Base-by-base conservation (phyloP, 768 basidiomycete genomes). In the Boletus reticuloceps region DNA sequence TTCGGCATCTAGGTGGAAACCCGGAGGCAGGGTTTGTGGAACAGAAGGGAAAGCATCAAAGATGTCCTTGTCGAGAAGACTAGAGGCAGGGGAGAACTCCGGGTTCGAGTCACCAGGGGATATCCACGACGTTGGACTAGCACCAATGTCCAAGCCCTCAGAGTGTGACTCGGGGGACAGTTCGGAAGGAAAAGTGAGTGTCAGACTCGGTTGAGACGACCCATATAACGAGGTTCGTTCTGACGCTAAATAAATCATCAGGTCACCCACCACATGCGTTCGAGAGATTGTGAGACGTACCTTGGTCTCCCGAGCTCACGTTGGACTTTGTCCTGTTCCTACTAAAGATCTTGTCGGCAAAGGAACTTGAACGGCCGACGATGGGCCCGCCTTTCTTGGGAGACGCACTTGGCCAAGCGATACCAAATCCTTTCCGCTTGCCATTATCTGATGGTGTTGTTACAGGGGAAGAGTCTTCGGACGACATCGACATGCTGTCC, bases 11-110 rank as follows among this genome's bases (percentile, higher is more conserved):
- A 61, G 50, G 25, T 54, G 54, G 40, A 55, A 65, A 31, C 67
- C 69, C 32, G 72, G 63, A 2, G 81, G 79, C 6, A 76, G 68
- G 17, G 74, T 75, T 45, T 78, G 74, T 2, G 88, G 88, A 6
- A 89, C 87, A 34, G 80, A 80, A 22, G 89, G 89, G 69, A 90
- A 89, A 8, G 85, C 80, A 54, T 89, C 87, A 59, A 85, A 87
- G 22, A 88, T 70, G 12, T 80, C 80, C 56, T 75, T 73, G 63
- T 86, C 84, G 41, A 89, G 79, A 25, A 63, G 32, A 59, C 71
- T 71, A 2, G 69, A 59, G 1, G 61, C 44, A 16, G 69, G 47
- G 72, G 82, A 57, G 75, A 82, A 58, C 74, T 72, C 56, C 66
- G 72, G 42, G 53, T 63, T 75, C 3, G 77, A 74, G 37, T 75